phyloP scores from a whole-genome alignment of 2,329 filamentous ascomycete species.

The Chaetothyriales sp. region DNA sequence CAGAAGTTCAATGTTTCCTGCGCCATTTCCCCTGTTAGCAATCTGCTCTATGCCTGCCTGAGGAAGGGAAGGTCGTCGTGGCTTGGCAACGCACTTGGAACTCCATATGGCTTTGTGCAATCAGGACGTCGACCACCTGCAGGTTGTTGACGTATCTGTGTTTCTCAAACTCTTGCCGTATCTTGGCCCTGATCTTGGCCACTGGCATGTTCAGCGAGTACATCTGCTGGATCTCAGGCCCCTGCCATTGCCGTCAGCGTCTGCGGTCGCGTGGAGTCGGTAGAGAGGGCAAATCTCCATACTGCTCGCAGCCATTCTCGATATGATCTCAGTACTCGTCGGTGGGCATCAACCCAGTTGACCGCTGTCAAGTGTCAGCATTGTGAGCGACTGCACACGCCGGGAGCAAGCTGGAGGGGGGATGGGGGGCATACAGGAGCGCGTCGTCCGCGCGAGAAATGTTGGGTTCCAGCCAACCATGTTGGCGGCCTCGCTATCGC shows the following conservation, averaged over 20 bases:
- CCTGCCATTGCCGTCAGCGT: conserved; percentile 38
- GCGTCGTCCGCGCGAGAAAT: conserved; percentile 69
- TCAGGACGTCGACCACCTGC: conserved; percentile 69
- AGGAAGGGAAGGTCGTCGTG: no score
- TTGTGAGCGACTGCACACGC: conserved; percentile 9
- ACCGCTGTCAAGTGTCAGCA: conserved; percentile 43
- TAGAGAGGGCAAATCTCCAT: conserved; percentile 27
- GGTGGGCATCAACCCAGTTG: conserved; percentile 79
- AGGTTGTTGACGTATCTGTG: conserved; percentile 88
- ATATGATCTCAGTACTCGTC: conserved; percentile 76
- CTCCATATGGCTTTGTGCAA: conserved; percentile 83
- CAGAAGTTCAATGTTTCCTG: conserved; percentile 98
- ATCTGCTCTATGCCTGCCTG: background rate
- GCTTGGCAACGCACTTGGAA: conserved; percentile 54
- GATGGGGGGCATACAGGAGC: conserved; percentile 48
- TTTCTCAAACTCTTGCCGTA: conserved; percentile 92
- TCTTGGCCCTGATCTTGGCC: conserved; percentile 74
- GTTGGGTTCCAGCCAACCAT: conserved; percentile 80
- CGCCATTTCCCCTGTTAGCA: conserved; percentile 1
- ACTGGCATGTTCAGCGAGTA: conserved; percentile 86
- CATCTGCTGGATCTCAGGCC: conserved; percentile 92
- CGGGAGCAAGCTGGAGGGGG: background rate
- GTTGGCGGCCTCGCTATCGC: conserved; percentile 21
- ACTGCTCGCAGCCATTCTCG: conserved; percentile 93
- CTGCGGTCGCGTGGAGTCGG: background rate